Conservation (phyloP, 306 rosid species). For the Vachellia pachyceras region DNA sequence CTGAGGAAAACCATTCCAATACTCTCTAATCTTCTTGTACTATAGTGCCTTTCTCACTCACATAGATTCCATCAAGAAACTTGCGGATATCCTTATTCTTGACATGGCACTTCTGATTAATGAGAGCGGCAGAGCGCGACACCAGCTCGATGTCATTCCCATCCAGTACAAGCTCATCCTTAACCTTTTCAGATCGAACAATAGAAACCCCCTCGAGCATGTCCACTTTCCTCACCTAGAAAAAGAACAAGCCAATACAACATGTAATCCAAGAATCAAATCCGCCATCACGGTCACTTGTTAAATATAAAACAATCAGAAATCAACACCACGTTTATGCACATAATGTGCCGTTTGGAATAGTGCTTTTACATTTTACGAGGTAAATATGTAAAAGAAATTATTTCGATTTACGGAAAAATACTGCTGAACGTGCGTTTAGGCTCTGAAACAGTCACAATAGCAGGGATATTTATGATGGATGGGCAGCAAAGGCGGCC, state of each 20-base stretch:
- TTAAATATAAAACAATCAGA: too few species aligned
- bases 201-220: slow-evolving; percentile 75
- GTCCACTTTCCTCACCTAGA: slow-evolving; percentile 85
- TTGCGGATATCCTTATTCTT: slow-evolving; percentile 83
- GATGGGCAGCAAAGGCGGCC: not conserved
- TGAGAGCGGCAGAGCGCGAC: slow-evolving; percentile 75
- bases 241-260: not conserved
- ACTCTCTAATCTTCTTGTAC: slow-evolving; percentile 47
- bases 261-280: too few species aligned
- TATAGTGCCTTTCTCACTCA: slow-evolving; percentile 69
- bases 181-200: slow-evolving; percentile 77
- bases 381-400: too few species aligned
- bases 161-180: slow-evolving; percentile 78
- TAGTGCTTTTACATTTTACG: too few species aligned
- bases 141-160: slow-evolving; percentile 88
- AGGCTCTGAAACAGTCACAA: too few species aligned
- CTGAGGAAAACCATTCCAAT: too few species aligned
- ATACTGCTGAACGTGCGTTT: too few species aligned
- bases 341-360: too few species aligned
- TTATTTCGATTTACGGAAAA: too few species aligned
- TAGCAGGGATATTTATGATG: not conserved
- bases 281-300: too few species aligned
- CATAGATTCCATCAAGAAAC: slow-evolving; percentile 84
- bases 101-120: slow-evolving; percentile 88
- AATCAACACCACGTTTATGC: not conserved